These are phyloP conservation scores for Backusella morwellensis DNA, from an alignment of 192 early-diverging fungal species.

Conservation along the genomic window DNA sequence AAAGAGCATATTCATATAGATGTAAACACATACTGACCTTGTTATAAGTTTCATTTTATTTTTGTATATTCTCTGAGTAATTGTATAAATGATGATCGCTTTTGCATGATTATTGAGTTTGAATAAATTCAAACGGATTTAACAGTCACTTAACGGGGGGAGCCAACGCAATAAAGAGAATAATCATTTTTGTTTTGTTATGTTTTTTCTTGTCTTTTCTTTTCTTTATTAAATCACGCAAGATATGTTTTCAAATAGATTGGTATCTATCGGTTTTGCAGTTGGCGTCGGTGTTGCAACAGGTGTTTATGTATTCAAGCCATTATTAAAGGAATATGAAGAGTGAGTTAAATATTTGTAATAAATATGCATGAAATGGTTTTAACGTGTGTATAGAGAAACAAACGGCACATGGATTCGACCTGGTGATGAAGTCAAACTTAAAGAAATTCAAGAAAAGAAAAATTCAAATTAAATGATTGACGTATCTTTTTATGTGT, in stretches of 20 bases:
- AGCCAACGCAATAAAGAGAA: not conserved
- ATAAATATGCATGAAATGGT: not conserved
- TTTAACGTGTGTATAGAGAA: conserved; percentile 15
- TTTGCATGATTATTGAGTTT: too few relatives aligned
- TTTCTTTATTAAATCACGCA: not conserved
- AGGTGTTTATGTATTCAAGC: conserved; percentile 34
- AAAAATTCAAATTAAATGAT: not conserved
- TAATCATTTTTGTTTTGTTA: not conserved
- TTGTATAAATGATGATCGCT: too few relatives aligned
- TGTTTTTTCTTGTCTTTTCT: not conserved
- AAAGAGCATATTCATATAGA: too few relatives aligned
- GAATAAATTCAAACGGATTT: too few relatives aligned
- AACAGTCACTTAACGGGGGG: not conserved
- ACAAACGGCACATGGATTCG: conserved; percentile 31
- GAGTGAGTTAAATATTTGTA: conserved; percentile 15
- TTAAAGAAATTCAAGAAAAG: conserved; percentile 17
- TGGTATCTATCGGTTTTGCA: conserved; percentile 12
- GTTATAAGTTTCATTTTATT: too few relatives aligned
- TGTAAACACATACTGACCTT: too few relatives aligned
- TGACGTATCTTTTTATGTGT: not conserved
- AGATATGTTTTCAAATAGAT: conserved; percentile 16
- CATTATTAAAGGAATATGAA: conserved; percentile 36
- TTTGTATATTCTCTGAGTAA: too few relatives aligned
- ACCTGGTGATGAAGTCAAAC: conserved; percentile 22
- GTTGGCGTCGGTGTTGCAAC: conserved; percentile 31